phyloP scores from a whole-genome alignment of 148 eudicot genomes.

The Limonium bicolor region DNA sequence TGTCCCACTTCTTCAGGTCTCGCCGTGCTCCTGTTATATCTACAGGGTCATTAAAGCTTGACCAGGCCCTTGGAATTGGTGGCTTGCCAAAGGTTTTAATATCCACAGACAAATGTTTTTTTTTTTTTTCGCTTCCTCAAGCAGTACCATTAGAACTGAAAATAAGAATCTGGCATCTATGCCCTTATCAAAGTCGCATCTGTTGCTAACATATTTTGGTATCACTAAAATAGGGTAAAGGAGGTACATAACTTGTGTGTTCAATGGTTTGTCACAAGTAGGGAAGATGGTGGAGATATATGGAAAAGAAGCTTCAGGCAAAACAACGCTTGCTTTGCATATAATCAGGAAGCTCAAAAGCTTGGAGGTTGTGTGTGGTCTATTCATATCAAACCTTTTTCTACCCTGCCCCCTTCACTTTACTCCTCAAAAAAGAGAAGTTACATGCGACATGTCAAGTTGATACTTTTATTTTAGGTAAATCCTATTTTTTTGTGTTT shows the following conservation, averaged over 20 bases:
- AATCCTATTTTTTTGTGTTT: not conserved
- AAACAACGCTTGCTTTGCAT: constrained; percentile 91
- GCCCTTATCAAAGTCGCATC: no score
- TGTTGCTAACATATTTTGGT: constrained; percentile 1
- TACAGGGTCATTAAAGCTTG: constrained; percentile 92
- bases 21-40: constrained; percentile 77
- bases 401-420: not conserved
- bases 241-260: not conserved
- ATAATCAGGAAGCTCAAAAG: constrained; percentile 93
- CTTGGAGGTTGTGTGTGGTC: constrained; percentile 59
- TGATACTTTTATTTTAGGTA: not conserved
- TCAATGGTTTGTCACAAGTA: constrained; percentile 11
- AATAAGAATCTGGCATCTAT: no score
- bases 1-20: constrained; percentile 67
- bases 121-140: not conserved
- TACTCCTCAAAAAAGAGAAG: no score
- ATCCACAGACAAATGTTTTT: not conserved
- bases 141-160: not conserved
- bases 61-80: constrained; percentile 83
- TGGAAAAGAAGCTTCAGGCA: constrained; percentile 96
- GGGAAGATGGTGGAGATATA: constrained; percentile 98
- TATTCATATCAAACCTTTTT: not conserved
- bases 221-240: no score
- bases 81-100: constrained; percentile 79
- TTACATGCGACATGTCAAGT: no score